Evolutionary conservation across 257 asterid species (phyloP).

Genomic region (Penstemon eatonii): DNA sequence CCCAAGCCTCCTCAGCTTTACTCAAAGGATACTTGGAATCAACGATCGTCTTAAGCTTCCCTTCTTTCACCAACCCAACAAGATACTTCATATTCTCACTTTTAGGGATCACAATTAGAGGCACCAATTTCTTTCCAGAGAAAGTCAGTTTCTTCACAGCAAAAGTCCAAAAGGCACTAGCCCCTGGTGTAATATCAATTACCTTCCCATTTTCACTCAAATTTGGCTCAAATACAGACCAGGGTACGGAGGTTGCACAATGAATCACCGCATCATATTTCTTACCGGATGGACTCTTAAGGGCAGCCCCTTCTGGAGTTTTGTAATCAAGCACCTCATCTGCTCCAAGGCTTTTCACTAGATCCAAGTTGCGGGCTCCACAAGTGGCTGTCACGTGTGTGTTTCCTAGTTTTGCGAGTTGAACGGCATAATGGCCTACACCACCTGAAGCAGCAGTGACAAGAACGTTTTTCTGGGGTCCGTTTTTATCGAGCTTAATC

Average conservation of each 20-base stretch:
- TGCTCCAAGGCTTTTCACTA: slow-evolving; percentile 67
- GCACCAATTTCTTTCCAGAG: slow-evolving; percentile 52
- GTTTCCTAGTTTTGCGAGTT: slow-evolving; percentile 72
- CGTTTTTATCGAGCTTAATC: slow-evolving; percentile 45
- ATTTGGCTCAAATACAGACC: slow-evolving; percentile 62
- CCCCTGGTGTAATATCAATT: slow-evolving; percentile 55
- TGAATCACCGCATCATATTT: slow-evolving; percentile 71
- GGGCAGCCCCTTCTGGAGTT: slow-evolving; percentile 59
- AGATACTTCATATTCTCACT: slow-evolving; percentile 44
- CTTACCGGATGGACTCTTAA: slow-evolving; percentile 60
- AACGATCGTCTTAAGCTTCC: slow-evolving; percentile 56
- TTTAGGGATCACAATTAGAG: slow-evolving; percentile 33
- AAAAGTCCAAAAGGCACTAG: slow-evolving; percentile 39
- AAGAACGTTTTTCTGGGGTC: slow-evolving; percentile 54
- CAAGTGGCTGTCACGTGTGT: slow-evolving; percentile 76
- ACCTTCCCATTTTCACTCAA: slow-evolving; percentile 48
- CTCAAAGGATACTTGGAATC: slow-evolving; percentile 51
- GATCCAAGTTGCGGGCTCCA: slow-evolving; percentile 67
- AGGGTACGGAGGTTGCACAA: slow-evolving; percentile 44
- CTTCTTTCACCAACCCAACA: slow-evolving; percentile 57
- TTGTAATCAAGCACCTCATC: slow-evolving; percentile 80
- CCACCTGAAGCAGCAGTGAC: slow-evolving; percentile 76
- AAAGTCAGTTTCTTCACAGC: slow-evolving; percentile 43
- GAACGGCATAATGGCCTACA: slow-evolving; percentile 74
- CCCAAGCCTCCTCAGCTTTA: slow-evolving; percentile 68